Evolutionary conservation across 2,329 filamentous ascomycete genomes (phyloP), one percentile per base, ranked within the genome.

Genomic region (Drechslerella stenobrocha): DNA sequence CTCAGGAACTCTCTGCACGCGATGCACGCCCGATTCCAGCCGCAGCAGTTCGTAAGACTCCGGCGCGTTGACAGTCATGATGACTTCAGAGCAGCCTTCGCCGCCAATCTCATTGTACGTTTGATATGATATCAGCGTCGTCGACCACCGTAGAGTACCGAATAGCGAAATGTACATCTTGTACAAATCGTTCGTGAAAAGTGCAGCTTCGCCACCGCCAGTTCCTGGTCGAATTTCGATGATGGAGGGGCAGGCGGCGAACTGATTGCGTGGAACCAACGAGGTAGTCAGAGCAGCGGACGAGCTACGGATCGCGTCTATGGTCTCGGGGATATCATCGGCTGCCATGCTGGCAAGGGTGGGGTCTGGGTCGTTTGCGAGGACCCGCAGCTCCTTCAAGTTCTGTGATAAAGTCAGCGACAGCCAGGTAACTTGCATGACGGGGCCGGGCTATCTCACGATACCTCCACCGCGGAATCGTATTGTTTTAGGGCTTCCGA

Each of bases 1-100:
- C 97, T 86, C 86, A 1, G 93, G 93, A 2, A 98, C 87, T 23
- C 93, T 85, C 79, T 98, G 93, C 0, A 98, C 93, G 24, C 93
- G 84, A 76, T 98, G 93, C 71, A 98, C 93, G 28, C 93, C 93
- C 2, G 92, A 89, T 77, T 98, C 93, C 72, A 87, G 87, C 67
- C 92, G 84, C 73, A 98, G 84, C 1, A 84, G 74, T 66, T 87
- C 89, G 77, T 96, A 98, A 20, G 90, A 86, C 26, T 89, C 89
- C 1, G 83, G 78, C 50, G 85, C 82, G 63, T 87, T 83, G 32
- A 98, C 80, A 76, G 96, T 90, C 23, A 98, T 81, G 22, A 98
- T 84, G 5, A 89, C 93, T 79, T 97, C 93, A 57, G 88, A 85
- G 1, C 97, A 80, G 4, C 81, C 80, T 6, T 79, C 77, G 50